A percentile compares a stretch with the other conserved stretches of the same genome.
phyloP scores from a whole-genome alignment of 768 basidiomycete genomes.

The Holtermannia corniformis region DNA sequence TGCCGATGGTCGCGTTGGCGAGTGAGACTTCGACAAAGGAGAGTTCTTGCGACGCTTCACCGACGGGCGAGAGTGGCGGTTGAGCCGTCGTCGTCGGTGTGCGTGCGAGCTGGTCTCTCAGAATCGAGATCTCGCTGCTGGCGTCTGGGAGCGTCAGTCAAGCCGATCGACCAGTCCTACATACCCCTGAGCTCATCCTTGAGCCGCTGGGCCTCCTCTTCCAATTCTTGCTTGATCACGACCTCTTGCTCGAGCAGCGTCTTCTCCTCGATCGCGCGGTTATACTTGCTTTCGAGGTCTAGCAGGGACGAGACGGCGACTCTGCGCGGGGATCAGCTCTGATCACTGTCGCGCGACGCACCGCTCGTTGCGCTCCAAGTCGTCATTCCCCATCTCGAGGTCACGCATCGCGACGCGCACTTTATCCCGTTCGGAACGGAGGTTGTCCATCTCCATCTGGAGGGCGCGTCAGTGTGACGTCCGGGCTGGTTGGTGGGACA shows the following conservation, averaged over 20 bases:
- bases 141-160: constrained; percentile 52
- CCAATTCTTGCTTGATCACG: constrained; percentile 75
- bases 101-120: constrained; percentile 59
- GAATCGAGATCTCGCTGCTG: constrained; percentile 69
- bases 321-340: constrained; percentile 48
- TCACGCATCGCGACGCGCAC: constrained; percentile 35
- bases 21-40: constrained; percentile 9
- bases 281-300: constrained; percentile 71
- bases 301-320: constrained; percentile 42
- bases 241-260: constrained; percentile 93
- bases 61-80: constrained; percentile 20
- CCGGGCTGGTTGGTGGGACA: constrained; percentile 66
- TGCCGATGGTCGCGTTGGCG: not conserved
- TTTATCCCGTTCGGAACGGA: constrained; percentile 38
- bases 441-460: constrained; percentile 91
- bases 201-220: constrained; percentile 81
- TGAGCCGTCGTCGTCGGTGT: constrained; percentile 15
- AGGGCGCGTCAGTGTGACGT: constrained; percentile 61
- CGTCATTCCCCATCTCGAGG: constrained; percentile 52
- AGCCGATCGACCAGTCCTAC: constrained; percentile 17
- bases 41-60: constrained; percentile 9
- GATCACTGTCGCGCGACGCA: constrained; percentile 12
- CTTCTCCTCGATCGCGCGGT: constrained; percentile 87
- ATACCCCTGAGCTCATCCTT: constrained; percentile 87
- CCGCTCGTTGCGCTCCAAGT: constrained; percentile 89